A percentile compares a stretch with the other conserved stretches of the same genome.
Evolutionary conservation across 495 filamentous ascomycete species (phyloP).

Genomic region (Penicillium paradoxum): DNA sequence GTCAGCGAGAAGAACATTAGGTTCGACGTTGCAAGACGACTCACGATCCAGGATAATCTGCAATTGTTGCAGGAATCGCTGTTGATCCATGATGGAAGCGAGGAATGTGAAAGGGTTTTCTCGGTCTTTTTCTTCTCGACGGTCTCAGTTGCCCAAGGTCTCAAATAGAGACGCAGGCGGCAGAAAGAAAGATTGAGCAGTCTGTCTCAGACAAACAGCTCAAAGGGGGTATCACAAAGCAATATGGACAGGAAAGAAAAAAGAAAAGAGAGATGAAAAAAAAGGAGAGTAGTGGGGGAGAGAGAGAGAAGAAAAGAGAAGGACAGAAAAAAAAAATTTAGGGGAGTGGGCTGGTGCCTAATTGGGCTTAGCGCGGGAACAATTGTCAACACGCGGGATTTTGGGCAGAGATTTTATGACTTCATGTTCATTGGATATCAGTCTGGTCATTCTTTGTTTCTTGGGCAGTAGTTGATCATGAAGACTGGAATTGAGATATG

Average conservation of each 20-base stretch:
- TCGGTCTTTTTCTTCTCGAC: background rate
- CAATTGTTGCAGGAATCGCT: slow-evolving; percentile 67
- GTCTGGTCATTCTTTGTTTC: too few relatives aligned
- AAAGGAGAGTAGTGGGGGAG: slow-evolving; percentile 16
- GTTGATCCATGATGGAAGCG: slow-evolving; percentile 59
- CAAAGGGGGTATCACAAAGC: slow-evolving; percentile 36
- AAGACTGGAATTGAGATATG: too few relatives aligned
- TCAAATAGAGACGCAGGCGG: slow-evolving; percentile 11
- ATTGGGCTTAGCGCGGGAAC: slow-evolving; percentile 17
- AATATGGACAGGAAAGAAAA: slow-evolving; percentile 24
- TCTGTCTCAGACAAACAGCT: slow-evolving; percentile 35
- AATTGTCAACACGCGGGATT: slow-evolving; percentile 4
- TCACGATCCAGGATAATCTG: slow-evolving; percentile 70
- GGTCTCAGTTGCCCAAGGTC: slow-evolving; percentile 21
- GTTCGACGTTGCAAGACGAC: slow-evolving; percentile 23
- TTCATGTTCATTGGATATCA: background rate
- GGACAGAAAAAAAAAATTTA: slow-evolving; percentile 23
- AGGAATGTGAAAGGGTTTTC: background rate
- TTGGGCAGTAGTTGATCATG: too few relatives aligned
- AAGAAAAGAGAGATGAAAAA: slow-evolving; percentile 18
- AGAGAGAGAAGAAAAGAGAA: slow-evolving; percentile 20
- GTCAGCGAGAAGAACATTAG: slow-evolving; percentile 5
- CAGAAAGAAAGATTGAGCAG: slow-evolving; percentile 28
- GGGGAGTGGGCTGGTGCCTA: slow-evolving; percentile 13
- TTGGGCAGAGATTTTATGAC: slow-evolving; percentile 1